Percentiles rank a stretch among this genome's conserved stretches.
Conservation (phyloP, 2,329 filamentous ascomycete species). For the Hypomyces rosellus region DNA sequence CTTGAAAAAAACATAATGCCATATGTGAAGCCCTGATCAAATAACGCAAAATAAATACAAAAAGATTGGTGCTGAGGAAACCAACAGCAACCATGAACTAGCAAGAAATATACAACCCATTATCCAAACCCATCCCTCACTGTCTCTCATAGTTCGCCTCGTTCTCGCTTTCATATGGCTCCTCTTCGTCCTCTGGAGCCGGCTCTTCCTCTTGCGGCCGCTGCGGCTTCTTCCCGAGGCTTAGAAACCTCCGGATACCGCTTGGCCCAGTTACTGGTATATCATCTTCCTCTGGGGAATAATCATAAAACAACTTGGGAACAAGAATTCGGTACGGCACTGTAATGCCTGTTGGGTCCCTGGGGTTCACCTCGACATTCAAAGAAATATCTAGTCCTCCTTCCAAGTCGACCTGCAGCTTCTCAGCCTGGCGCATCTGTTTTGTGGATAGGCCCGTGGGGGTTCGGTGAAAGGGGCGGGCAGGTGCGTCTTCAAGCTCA, state of each 20-base stretch:
- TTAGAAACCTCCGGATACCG: conserved; percentile 40
- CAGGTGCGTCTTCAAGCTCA: conserved; percentile 18
- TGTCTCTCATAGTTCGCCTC: conserved; percentile 13
- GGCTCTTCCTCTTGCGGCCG: conserved; percentile 12
- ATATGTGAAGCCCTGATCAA: no score
- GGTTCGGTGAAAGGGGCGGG: conserved; percentile 55
- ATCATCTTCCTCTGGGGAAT: conserved; percentile 37
- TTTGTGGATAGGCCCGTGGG: conserved; percentile 63
- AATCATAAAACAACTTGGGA: conserved; percentile 63
- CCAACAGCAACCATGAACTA: neutral
- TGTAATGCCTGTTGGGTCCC: conserved; percentile 82
- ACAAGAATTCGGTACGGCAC: conserved; percentile 81
- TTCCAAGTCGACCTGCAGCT: conserved; percentile 65
- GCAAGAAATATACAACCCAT: neutral
- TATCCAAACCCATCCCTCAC: neutral
- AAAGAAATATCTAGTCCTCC: conserved; percentile 80
- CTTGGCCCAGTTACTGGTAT: conserved; percentile 22
- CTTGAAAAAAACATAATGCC: no score
- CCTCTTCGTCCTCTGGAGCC: conserved; percentile 18
- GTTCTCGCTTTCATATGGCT: conserved; percentile 19
- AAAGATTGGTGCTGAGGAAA: no score
- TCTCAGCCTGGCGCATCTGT: conserved; percentile 48
- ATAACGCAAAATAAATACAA: no score
- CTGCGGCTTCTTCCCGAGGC: conserved; percentile 33
- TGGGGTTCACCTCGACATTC: conserved; percentile 81